These are phyloP conservation scores for Cladosporium sp. DNA, from an alignment of 2,329 filamentous ascomycete genomes.

Conservation along the genomic window DNA sequence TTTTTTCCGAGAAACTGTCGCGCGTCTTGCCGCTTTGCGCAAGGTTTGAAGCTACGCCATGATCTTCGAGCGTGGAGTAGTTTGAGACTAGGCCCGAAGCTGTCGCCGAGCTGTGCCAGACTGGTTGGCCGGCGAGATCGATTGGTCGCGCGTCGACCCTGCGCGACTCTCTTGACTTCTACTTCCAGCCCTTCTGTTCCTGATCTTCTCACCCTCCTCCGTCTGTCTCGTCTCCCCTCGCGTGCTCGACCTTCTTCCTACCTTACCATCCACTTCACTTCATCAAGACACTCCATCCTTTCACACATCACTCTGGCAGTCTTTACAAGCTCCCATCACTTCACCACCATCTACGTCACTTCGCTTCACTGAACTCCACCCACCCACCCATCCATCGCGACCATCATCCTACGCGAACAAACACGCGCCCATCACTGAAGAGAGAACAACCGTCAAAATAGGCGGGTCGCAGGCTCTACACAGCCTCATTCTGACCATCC, in stretches of 20 bases:
- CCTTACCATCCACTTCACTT: neutral
- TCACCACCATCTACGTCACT: neutral
- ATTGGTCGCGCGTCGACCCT: slow-evolving; percentile 7
- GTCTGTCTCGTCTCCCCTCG: slow-evolving; percentile 2
- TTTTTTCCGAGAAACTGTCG: neutral
- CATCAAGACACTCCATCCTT: neutral
- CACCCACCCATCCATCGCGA: neutral
- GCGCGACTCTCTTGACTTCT: neutral
- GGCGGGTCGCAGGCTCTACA: slow-evolving; percentile 31
- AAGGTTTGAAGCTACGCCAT: neutral
- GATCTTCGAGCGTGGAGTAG: neutral
- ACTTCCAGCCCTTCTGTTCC: neutral
- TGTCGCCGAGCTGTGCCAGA: neutral
- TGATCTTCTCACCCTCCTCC: neutral
- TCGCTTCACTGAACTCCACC: neutral
- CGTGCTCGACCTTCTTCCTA: neutral
- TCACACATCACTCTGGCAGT: neutral
- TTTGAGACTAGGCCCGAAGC: neutral
- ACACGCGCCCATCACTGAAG: neutral
- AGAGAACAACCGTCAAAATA: slow-evolving; percentile 25
- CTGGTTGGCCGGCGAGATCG: neutral
- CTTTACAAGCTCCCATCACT: neutral
- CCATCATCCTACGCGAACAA: neutral
- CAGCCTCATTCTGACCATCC: slow-evolving; percentile 28
- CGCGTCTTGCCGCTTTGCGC: neutral